A percentile compares a stretch with the other conserved stretches of the same genome.
These are phyloP conservation scores for Vanrija humicola DNA, from an alignment of 1,284 basidiomycete species.

Conservation along the genomic window DNA sequence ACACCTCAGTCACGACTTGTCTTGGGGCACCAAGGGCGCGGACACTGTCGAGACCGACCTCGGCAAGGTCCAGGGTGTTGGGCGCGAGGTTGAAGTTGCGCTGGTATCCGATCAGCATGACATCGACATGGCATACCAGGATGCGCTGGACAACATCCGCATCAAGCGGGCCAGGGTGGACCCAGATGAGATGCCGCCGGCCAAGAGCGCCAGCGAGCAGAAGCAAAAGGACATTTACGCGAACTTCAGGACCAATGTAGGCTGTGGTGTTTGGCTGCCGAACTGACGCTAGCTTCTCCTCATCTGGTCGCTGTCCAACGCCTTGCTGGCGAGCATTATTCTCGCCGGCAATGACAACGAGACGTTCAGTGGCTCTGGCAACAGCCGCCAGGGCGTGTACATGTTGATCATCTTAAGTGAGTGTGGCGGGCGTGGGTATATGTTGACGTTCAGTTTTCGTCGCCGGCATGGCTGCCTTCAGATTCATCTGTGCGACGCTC, in stretches of 20 bases:
- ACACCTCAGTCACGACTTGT: conserved; percentile 48
- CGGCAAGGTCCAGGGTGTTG: conserved; percentile 61
- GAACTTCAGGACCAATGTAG: conserved; percentile 65
- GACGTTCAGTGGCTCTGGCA: conserved; percentile 59
- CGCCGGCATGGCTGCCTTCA: conserved; percentile 49
- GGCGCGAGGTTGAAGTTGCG: conserved; percentile 80
- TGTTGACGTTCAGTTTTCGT: conserved; percentile 40
- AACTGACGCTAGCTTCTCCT: conserved; percentile 34
- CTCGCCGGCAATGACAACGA: conserved; percentile 63
- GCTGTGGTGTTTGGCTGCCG: conserved; percentile 23
- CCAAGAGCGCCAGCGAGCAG: conserved; percentile 56
- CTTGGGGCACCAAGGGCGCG: conserved; percentile 82
- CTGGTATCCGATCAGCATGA: conserved; percentile 80
- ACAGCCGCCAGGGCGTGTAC: conserved; percentile 53
- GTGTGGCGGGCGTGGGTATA: not conserved
- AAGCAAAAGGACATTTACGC: conserved; percentile 79
- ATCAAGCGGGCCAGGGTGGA: conserved; percentile 40
- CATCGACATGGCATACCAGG: conserved; percentile 83
- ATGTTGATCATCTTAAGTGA: conserved; percentile 44
- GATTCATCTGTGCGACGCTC: conserved; percentile 61
- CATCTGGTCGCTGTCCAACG: conserved; percentile 51
- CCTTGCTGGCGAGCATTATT: conserved; percentile 80
- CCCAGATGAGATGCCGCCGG: conserved; percentile 49
- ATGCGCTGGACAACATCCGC: conserved; percentile 72
- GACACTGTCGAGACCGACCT: conserved; percentile 68